Evolutionary conservation across 345 rosid genomes (phyloP).

Genomic region (Lepidium didymum): DNA sequence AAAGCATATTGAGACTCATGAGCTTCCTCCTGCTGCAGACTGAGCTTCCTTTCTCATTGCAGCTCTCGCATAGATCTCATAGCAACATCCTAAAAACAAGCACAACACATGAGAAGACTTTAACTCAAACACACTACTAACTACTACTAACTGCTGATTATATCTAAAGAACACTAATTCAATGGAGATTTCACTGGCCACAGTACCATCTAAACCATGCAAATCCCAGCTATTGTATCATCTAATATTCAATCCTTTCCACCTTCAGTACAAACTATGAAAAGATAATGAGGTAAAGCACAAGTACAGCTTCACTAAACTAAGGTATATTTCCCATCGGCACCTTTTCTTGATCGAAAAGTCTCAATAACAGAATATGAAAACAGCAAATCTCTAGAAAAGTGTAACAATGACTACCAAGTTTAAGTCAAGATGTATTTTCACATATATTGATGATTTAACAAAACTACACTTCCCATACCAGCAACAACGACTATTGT

Average conservation of each 20-base stretch:
- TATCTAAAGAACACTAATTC: neutral
- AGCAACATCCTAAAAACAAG: slow-evolving; percentile 75
- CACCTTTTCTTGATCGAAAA: neutral
- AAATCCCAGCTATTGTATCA: neutral
- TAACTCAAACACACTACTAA: neutral
- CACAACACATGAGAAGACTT: neutral
- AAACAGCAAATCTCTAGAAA: neutral
- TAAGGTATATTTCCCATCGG: neutral
- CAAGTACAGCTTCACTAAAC: neutral
- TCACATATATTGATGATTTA: neutral
- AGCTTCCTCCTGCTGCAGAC: slow-evolving; percentile 35
- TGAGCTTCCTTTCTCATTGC: slow-evolving; percentile 67
- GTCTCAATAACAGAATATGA: neutral
- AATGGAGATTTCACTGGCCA: neutral
- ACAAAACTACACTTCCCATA: neutral
- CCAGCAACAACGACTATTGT: slow-evolving; percentile 85
- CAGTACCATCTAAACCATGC: neutral
- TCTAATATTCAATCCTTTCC: neutral
- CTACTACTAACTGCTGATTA: neutral
- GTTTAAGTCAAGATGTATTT: neutral
- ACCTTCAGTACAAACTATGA: neutral
- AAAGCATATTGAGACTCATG: slow-evolving; percentile 19
- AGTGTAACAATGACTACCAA: neutral
- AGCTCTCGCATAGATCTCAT: slow-evolving; percentile 78
- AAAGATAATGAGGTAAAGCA: neutral